phyloP scores from a whole-genome alignment of 345 rosid species.

The Syzygium aqueum region DNA sequence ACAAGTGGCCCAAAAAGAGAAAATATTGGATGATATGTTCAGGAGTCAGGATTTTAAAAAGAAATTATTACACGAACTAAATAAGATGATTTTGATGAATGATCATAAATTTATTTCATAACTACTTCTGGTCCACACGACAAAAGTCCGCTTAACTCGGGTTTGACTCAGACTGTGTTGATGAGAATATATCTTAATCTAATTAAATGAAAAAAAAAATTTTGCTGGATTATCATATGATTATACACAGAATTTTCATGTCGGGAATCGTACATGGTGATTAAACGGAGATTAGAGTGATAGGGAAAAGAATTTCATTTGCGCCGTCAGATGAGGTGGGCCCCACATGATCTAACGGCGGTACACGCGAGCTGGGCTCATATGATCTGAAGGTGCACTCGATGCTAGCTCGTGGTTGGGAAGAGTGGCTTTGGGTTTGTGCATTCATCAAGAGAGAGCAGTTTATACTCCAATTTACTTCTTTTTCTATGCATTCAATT shows the following conservation, averaged over 20 bases:
- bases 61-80: neutral
- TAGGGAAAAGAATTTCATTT: neutral
- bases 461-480: neutral
- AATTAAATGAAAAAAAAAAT: too few species aligned
- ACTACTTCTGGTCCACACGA: neutral
- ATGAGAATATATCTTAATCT: neutral
- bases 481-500: neutral
- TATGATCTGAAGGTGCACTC: rapidly evolving
- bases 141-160: neutral
- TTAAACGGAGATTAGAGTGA: neutral
- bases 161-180: neutral
- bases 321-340: neutral
- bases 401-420: too few species aligned
- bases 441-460: neutral
- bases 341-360: neutral
- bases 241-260: neutral
- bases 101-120: neutral
- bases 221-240: neutral
- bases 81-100: neutral
- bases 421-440: neutral
- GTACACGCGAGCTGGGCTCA: neutral
- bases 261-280: too few species aligned
- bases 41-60: neutral
- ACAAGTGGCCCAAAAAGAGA: neutral
- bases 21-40: neutral